Evolutionary conservation across 2,329 filamentous ascomycete genomes (phyloP).

Genomic region (Epicoccum sorghinum): DNA sequence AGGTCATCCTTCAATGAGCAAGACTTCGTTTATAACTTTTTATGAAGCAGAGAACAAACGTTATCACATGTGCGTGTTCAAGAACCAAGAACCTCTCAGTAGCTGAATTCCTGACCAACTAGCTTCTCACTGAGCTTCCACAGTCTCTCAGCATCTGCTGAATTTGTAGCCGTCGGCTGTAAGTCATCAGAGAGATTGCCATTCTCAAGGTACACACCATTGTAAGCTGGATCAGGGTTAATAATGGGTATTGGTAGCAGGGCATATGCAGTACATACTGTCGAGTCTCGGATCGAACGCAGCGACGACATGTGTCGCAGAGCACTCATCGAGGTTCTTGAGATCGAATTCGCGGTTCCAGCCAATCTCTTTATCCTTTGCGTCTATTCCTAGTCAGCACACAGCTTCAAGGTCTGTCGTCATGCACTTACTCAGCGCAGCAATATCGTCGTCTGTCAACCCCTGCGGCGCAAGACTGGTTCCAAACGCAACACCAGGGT

Average conservation of each 20-base stretch:
- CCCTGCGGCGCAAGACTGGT: constrained; percentile 29
- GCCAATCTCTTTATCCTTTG: constrained; percentile 26
- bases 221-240: constrained; percentile 12
- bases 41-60: too few relatives aligned
- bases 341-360: constrained; percentile 28
- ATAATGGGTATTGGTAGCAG: neutral
- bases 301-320: constrained; percentile 39
- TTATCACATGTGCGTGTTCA: too few relatives aligned
- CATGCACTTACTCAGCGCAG: constrained; percentile 19
- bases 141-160: constrained; percentile 34
- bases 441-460: constrained; percentile 29
- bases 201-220: constrained; percentile 38
- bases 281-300: constrained; percentile 38
- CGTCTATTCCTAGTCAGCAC: constrained; percentile 15
- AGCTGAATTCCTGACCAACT: constrained; percentile 36
- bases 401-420: too few relatives aligned
- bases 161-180: constrained; percentile 26
- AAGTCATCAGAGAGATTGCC: constrained; percentile 27
- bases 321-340: constrained; percentile 37
- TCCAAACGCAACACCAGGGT: constrained; percentile 36
- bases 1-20: too few relatives aligned
- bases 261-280: constrained; percentile 1
- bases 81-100: constrained; percentile 9
- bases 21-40: too few relatives aligned
- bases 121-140: constrained; percentile 44